Evolutionary conservation across 352 stramenopile genomes (phyloP), one percentile per base, ranked within the genome.

Genomic region (Globisporangium viniferum): DNA sequence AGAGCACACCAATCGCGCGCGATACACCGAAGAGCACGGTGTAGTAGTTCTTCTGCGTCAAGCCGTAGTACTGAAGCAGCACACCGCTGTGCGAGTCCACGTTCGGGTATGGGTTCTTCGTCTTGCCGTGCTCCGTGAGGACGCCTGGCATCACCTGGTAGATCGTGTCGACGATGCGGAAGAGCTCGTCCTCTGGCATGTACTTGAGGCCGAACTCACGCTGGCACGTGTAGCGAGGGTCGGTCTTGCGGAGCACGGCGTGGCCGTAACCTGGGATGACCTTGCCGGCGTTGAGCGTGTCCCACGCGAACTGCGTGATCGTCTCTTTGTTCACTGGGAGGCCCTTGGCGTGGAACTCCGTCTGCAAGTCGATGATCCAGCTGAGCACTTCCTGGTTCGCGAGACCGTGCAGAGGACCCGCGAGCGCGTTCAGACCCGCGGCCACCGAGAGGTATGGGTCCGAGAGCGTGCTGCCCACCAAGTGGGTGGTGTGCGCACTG

Each of bases 21-120:
- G 94, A 99, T 3, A 99, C 97, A 76, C 97, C 98, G 78, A 99
- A 99, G 71, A 99, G 92, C 51, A 99, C 98, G 44, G 97, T 99
- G 95, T 99, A 99, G 86, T 99, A 99, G 82, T 99, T 97, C 89
- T 99, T 98, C 88, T 99, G 93, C 61, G 95, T 99, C 80, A 99
- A 93, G 73, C 96, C 97, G 86, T 99, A 99, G 88, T 99, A 97
- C 92, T 98, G 98, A 35, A 99, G 88, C 72, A 99, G 87, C 74
- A 99, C 97, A 70, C 98, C 98, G 24, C 84, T 98, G 89, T 99
- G 98, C 62, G 92, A 98, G 88, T 99, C 97, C 62, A 99, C 97
- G 86, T 99, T 99, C 64, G 97, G 97, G 84, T 98, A 99, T 59
- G 97, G 97, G 88, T 99, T 99, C 84, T 98, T 98, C 63, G 98